These are phyloP conservation scores for Macrophomina pseudophaseolina DNA, from an alignment of 2,329 filamentous ascomycete genomes.

Conservation along the genomic window DNA sequence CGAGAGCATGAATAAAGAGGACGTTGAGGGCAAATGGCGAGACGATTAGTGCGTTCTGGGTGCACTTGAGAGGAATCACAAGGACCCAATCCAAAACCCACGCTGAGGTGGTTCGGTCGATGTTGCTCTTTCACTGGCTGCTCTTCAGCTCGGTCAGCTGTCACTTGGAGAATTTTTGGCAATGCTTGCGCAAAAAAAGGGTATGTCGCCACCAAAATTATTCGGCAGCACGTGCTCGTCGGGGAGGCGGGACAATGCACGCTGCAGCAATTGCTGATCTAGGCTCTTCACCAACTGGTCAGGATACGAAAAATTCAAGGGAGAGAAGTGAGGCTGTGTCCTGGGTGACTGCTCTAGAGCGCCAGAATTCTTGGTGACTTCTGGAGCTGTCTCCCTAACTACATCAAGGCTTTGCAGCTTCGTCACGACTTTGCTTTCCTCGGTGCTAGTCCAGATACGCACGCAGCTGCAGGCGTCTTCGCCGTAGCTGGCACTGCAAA, in stretches of 20 bases:
- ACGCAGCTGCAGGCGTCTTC: not conserved
- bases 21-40: not conserved
- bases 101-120: not conserved
- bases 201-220: too few species aligned
- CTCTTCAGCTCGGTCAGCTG: too few species aligned
- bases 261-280: not conserved
- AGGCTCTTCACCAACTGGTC: not conserved
- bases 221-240: too few species aligned
- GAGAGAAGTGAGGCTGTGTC: not conserved
- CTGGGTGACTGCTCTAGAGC: not conserved
- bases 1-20: not conserved
- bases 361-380: not conserved
- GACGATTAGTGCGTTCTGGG: not conserved
- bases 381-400: not conserved
- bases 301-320: not conserved
- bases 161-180: too few species aligned
- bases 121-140: too few species aligned
- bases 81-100: not conserved
- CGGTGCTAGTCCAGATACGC: not conserved
- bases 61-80: not conserved
- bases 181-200: too few species aligned
- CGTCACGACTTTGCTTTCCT: not conserved
- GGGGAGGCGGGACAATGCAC: not conserved
- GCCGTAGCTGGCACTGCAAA: not conserved
- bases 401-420: not conserved